These are phyloP conservation scores for Penicillium chermesinum DNA, from an alignment of 495 filamentous ascomycete species.

Conservation along the genomic window DNA sequence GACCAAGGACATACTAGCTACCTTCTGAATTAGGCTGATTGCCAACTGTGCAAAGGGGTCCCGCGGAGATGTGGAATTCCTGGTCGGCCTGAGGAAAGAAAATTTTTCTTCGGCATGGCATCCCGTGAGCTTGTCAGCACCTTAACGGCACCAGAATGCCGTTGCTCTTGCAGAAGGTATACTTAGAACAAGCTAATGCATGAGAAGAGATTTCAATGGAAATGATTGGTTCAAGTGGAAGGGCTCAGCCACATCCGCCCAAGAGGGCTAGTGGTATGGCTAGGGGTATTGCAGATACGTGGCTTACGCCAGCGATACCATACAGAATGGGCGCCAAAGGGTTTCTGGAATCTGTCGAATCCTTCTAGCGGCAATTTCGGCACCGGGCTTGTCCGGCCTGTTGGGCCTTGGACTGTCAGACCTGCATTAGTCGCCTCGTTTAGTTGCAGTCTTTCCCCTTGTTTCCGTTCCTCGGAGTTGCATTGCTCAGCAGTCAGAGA, in stretches of 20 bases:
- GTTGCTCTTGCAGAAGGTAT: slow-evolving; percentile 6
- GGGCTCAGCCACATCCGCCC: slow-evolving; percentile 7
- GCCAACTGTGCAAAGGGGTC: no score
- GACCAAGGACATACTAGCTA: no score
- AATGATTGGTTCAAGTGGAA: slow-evolving; percentile 9
- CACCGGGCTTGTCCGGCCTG: slow-evolving; percentile 19
- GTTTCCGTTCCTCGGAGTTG: neutral
- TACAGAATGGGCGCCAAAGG: slow-evolving; percentile 6
- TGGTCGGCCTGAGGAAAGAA: no score
- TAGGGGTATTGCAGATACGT: slow-evolving; percentile 14
- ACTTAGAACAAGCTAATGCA: slow-evolving; percentile 18
- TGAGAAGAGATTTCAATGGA: slow-evolving; percentile 6
- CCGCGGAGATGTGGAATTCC: neutral
- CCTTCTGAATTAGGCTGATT: no score
- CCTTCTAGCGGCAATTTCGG: slow-evolving; percentile 16
- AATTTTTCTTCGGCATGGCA: slow-evolving; percentile 6
- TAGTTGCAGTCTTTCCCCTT: neutral
- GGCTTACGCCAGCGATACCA: slow-evolving; percentile 7
- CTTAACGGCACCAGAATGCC: slow-evolving; percentile 3
- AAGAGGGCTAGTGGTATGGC: neutral
- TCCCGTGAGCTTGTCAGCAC: slow-evolving; percentile 12
- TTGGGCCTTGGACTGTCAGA: no score
- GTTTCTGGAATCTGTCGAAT: slow-evolving; percentile 10
- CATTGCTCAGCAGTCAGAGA: neutral
- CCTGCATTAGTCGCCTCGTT: neutral